These are phyloP conservation scores for Piper betle DNA, from an alignment of 164 flowering plant species.

Conservation along the genomic window DNA sequence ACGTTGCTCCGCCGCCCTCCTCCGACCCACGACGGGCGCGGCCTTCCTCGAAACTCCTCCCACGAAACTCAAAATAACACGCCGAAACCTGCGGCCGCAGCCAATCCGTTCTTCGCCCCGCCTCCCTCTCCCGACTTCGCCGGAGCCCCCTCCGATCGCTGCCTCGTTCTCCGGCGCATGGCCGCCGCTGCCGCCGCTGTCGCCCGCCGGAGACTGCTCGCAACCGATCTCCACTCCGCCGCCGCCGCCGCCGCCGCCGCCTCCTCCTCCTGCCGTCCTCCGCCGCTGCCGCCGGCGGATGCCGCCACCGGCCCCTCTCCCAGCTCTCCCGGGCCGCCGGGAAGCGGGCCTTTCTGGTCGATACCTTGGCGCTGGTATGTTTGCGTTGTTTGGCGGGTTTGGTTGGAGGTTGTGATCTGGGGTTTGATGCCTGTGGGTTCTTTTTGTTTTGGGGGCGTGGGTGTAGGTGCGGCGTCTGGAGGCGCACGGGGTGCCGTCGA, in stretches of 20 bases:
- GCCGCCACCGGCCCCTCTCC: slow-evolving; percentile 4
- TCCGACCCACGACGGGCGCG: no score
- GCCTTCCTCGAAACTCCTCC: no score
- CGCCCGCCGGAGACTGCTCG: not conserved
- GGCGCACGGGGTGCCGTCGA: slow-evolving; percentile 61
- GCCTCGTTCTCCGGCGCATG: not conserved
- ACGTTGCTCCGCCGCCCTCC: no score
- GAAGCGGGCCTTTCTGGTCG: slow-evolving; percentile 64
- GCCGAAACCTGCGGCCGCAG: no score
- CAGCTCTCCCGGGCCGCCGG: slow-evolving; percentile 35
- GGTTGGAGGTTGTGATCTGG: not conserved
- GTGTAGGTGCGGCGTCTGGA: slow-evolving; percentile 63
- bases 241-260: no score
- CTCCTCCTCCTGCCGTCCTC: not conserved
- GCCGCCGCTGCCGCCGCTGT: not conserved
- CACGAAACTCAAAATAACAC: no score
- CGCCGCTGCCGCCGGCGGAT: not conserved
- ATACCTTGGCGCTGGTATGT: slow-evolving; percentile 54
- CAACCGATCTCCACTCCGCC: not conserved
- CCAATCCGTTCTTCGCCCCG: no score
- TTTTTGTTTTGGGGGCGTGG: not conserved
- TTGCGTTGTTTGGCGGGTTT: not conserved
- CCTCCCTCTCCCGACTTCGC: no score
- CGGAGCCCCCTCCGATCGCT: no score
- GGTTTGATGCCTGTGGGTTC: not conserved